Evolutionary conservation across 2,329 filamentous ascomycete genomes (phyloP).

Genomic region (Beauveria medogensis): DNA sequence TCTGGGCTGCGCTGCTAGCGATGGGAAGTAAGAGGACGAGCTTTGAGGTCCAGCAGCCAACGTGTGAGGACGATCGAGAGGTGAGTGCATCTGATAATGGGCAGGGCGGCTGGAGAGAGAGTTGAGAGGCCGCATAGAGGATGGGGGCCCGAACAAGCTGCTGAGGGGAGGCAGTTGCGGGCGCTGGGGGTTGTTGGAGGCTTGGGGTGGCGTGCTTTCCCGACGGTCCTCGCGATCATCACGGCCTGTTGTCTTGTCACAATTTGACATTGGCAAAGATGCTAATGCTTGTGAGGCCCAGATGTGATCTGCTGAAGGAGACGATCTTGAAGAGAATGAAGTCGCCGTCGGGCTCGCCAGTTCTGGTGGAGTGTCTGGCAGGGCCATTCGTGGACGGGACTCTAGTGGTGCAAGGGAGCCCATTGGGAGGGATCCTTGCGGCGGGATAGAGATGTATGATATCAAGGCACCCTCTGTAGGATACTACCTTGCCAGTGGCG

Average conservation of each 20-base stretch:
- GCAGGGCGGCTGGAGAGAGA: constrained; percentile 39
- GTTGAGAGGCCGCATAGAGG: constrained; percentile 34
- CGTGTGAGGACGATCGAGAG: constrained; percentile 36
- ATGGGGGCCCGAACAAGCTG: constrained; percentile 46
- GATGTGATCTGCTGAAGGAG: constrained; percentile 29
- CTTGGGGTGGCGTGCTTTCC: constrained; percentile 8
- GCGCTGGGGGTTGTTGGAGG: constrained; percentile 23
- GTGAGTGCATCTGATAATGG: constrained; percentile 34
- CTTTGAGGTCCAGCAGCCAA: background rate
- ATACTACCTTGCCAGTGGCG: background rate
- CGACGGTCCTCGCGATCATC: constrained; percentile 27
- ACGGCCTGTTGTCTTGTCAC: constrained; percentile 40
- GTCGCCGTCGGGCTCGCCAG: constrained; percentile 44
- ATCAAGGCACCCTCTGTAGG: background rate
- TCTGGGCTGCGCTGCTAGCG: constrained; percentile 35
- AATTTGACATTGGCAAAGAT: constrained; percentile 50
- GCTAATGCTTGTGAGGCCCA: constrained; percentile 26
- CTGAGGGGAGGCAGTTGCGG: constrained; percentile 49
- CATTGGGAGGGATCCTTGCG: constrained; percentile 36
- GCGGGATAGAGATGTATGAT: background rate
- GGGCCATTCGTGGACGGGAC: constrained; percentile 40
- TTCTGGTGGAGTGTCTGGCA: constrained; percentile 47
- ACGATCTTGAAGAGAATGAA: constrained; percentile 37
- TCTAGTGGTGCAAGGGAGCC: constrained; percentile 45
- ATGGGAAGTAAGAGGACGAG: constrained; percentile 38